Evolutionary conservation across 2,329 filamentous ascomycete species (phyloP), one percentile per base, ranked within the genome.

Genomic region (Hypoxylon sp.): DNA sequence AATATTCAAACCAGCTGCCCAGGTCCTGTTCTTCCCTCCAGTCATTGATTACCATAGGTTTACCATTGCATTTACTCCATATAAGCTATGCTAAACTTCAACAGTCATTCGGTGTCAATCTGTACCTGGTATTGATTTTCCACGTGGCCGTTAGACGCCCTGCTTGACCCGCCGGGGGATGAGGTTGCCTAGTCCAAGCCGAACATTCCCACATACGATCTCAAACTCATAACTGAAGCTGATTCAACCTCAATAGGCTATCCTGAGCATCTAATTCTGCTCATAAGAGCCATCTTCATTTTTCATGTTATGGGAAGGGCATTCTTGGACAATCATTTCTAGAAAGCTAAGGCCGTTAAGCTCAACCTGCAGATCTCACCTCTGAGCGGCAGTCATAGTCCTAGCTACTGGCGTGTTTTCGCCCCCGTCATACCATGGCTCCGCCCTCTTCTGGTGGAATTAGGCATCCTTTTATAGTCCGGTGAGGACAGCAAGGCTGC

Each of bases 391-490:
- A 42, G 9, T 44, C 39, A 10, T 10, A 44, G 39, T n/a, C 46
- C 42, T 19, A 46, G 17, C 17, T 48, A 5, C 14, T 14, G 22
- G 46, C 19, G 22, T 14, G 14, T 26, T 29, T 50, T 50, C 22
- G 14, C 37, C 46, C 46, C 46, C 46, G 29, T 50, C 46, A 50
- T 50, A 5, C 46, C 46, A 26, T 35, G 14, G 39, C 37, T 47
- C 44, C 26, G 54, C 54, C 39, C 37, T 26, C 5, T 53, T n/a
- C 11, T 29, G 14, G 53, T 47, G 42, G 22, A 42, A 53, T 48
- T 53, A 64, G 54, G 59, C 59, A 63, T 63, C 51, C 44, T 42
- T 50, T 33, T 42, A 10, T n/a, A n/a, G 9, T 5, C 13, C 14
- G 1, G 50, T 39, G 19, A 42, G n/a, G 17, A 52, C n/a, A 35